Evolutionary conservation across 1,284 basidiomycete species (phyloP).

Genomic region (Fomitopsis palustris): DNA sequence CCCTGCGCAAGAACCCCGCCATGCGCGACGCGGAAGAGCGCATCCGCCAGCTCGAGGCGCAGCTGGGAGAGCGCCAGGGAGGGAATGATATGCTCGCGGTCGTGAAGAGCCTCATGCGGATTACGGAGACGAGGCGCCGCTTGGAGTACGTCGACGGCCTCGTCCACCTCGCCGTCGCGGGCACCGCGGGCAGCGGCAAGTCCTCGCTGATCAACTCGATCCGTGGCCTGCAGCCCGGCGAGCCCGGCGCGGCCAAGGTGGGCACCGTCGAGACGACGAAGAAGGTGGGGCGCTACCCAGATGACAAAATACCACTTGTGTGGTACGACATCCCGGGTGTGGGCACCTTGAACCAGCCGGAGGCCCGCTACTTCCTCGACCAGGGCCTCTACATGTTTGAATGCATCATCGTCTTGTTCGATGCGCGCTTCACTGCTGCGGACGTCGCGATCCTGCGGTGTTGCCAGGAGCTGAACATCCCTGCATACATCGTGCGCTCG

Average conservation of each 20-base stretch:
- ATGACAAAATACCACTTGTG: background rate
- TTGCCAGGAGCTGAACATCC: background rate
- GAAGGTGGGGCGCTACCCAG: background rate
- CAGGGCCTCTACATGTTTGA: conserved; percentile 6
- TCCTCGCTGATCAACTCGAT: conserved; percentile 7
- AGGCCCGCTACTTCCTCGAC: conserved; percentile 1
- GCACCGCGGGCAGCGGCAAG: conserved; percentile 6
- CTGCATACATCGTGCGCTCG: conserved; percentile 7
- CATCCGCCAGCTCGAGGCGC: background rate
- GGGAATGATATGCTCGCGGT: background rate
- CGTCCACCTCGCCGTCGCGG: conserved; percentile 6
- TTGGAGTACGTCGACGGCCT: conserved; percentile 1
- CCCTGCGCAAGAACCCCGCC: background rate
- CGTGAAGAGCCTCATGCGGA: background rate
- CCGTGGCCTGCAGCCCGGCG: background rate
- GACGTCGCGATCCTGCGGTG: conserved; percentile 6
- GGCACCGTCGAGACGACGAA: conserved; percentile 4
- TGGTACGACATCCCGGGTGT: conserved; percentile 8
- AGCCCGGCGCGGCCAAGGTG: background rate
- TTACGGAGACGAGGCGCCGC: background rate
- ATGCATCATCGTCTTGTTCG: conserved; percentile 2
- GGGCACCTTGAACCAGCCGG: background rate
- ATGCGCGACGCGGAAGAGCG: background rate
- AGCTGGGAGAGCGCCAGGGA: background rate
- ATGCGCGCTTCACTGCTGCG: conserved; percentile 4